Conservation (phyloP, 108 stramenopile genomes). For the Cyclotella choctawhatcheeana region DNA sequence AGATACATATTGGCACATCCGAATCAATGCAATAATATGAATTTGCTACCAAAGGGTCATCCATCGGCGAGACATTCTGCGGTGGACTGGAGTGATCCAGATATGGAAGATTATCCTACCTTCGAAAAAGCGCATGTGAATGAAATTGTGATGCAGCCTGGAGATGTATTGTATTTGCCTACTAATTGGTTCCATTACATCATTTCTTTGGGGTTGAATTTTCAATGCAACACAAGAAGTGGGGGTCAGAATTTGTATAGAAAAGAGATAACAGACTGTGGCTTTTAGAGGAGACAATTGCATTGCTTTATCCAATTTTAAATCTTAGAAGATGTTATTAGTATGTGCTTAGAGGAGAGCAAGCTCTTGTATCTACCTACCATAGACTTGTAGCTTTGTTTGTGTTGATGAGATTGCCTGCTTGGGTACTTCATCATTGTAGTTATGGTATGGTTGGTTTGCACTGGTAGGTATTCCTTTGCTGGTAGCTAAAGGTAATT, state of each 20-base stretch:
- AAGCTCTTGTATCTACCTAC: too few relatives aligned
- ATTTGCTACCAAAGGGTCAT: constrained; percentile 82
- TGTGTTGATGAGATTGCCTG: too few relatives aligned
- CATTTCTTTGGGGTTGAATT: constrained; percentile 91
- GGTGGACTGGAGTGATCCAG: constrained; percentile 93
- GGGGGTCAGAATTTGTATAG: constrained; percentile 59
- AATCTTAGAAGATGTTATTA: too few relatives aligned
- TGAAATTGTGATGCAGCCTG: constrained; percentile 94
- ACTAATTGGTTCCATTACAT: constrained; percentile 98
- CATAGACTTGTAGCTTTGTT: too few relatives aligned
- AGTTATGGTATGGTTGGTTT: too few relatives aligned
- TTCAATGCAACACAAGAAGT: constrained; percentile 97
- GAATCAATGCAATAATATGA: constrained; percentile 84
- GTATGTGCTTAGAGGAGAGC: too few relatives aligned
- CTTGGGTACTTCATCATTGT: too few relatives aligned
- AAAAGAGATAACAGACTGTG: constrained; percentile 52
- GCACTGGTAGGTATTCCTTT: too few relatives aligned
- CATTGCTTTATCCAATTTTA: too few relatives aligned
- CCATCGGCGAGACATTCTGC: constrained; percentile 85
- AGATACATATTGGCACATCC: constrained; percentile 95
- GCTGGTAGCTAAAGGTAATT: too few relatives aligned
- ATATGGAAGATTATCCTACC: constrained; percentile 69
- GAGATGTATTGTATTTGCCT: constrained; percentile 95
- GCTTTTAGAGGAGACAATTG: constrained; percentile 32
- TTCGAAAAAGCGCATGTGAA: constrained; percentile 75